Evolutionary conservation across 2,329 filamentous ascomycete species (phyloP), one percentile per base, ranked within the genome.

Genomic region (Tricladium varicosporioides): DNA sequence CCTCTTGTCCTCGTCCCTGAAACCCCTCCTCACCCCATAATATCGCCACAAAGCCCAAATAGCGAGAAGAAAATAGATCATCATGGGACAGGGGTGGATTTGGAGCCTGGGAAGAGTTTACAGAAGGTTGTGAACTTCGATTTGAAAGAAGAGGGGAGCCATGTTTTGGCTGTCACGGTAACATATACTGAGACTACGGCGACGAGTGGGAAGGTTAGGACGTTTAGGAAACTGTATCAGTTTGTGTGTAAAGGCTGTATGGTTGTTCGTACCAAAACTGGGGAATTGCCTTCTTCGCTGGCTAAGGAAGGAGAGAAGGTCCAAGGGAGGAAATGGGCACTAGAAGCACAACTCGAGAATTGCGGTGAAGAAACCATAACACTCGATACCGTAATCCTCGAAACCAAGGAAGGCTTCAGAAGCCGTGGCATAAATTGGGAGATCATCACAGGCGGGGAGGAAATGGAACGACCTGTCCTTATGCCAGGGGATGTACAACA

Each of bases 291-390:
- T 2, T 66, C 74, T 72, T 53, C 60, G 5, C 14, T 48, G 9
- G 36, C 51, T 4, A 31, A 50, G n/a, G 40, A 27, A 5, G 36
- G 45, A 16, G 55, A 58, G 33, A 52, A 63, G 13, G 27, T 7
- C 22, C 22, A 36, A 14, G 48, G 53, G 7, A 63, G 57, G 62
- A 76, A 59, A 57, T 96, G 91, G 82, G 86, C 91, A 13, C 79
- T 99, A 50, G 94, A 99, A 73, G 94, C 93, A 22, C 94, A 99
- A 75, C 74, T 99, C 57, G 94, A 99, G 77, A 99, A 97, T 73
- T 89, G 92, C 69, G 91, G 91, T 48, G 92, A 97, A 70, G 86
- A 87, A 46, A 78, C 86, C 4, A 88, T 97, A 63, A 84, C 89
- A 68, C 80, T 99, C 51, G 90, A 96, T 73, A 77, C 76, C 59